Base-by-base conservation (phyloP, 208 protist species). In the Lotmaria passim region DNA sequence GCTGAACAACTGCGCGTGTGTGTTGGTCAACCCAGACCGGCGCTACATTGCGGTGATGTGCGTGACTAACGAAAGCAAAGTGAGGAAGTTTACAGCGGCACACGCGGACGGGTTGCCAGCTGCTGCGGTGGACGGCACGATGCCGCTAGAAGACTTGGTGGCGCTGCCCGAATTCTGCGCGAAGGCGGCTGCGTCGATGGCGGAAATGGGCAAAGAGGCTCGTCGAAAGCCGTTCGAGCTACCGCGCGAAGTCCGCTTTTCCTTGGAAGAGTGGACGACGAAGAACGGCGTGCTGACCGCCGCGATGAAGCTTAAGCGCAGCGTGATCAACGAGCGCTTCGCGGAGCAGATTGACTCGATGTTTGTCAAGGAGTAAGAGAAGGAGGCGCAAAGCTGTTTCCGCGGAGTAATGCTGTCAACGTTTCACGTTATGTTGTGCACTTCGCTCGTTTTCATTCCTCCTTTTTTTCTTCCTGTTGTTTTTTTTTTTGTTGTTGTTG, bases 271-370 rank as follows among this genome's bases (percentile, higher is more conserved):
- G 43, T 95, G 90, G 90, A 95, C 90, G 11, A 74, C 85, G 7
- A 85, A 95, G 74, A 95, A 93, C 77, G 76, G 74, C 7, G 24
- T 87, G 11, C 69, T 92, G 28, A 95, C 90, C 7, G 87, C 87
- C 0, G 83, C 90, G 4, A 83, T 85, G 78, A 95, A 95, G 62
- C 75, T 95, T n/a, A 87, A 85, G 56, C 75, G 90, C 26, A 69
- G 67, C 38, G 61, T 73, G 19, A 83, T 95, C 63, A 63, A 77
- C 6, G 72, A 88, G 43, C 51, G 68, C 7, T 93, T 87, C 62
- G 76, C 64, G 19, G 57, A 78, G 8, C 17, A 77, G 7, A 95
- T 95, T 68, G 59, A 46, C 5, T 33, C 78, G 10, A 51, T 93
- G 24, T 95, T 90, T 62, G 51, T 36, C 5, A 72, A 77, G 30